Evolutionary conservation across 2,329 filamentous ascomycete genomes (phyloP).

Genomic region (Paraconiothyrium sp.): DNA sequence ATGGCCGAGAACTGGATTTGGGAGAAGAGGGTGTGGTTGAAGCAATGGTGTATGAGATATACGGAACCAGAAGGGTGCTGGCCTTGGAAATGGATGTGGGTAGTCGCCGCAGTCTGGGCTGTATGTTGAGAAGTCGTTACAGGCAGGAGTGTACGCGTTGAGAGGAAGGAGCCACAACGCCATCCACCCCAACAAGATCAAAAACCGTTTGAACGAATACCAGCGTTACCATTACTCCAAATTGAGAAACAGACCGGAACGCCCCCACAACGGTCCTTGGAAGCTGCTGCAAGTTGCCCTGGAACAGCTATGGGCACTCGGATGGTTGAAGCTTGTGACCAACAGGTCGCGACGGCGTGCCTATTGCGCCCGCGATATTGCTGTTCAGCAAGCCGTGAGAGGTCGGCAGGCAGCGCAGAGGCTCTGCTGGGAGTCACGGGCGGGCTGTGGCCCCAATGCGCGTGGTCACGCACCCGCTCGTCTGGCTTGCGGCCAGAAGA

Average conservation of each 20-base stretch:
- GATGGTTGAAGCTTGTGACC: background rate
- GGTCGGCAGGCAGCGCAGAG: background rate
- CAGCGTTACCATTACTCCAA: slow-evolving; percentile 10
- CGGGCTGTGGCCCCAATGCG: background rate
- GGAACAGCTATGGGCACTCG: background rate
- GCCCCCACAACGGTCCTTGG: slow-evolving; percentile 1
- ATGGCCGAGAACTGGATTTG: background rate
- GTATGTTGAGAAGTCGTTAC: background rate
- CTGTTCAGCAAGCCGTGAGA: slow-evolving; percentile 3
- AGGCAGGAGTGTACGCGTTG: slow-evolving; percentile 2
- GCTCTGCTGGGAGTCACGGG: background rate
- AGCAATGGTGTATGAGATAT: background rate
- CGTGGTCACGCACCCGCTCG: slow-evolving; percentile 1
- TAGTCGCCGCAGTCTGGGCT: background rate
- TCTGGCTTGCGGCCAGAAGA: background rate
- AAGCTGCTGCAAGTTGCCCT: background rate
- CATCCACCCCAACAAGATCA: slow-evolving; percentile 6
- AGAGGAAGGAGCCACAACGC: slow-evolving; percentile 1
- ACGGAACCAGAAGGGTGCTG: background rate
- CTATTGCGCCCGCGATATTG: background rate
- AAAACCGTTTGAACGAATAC: slow-evolving; percentile 1
- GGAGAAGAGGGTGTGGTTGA: background rate
- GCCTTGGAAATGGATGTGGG: background rate
- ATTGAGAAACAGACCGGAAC: background rate
- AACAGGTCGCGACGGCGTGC: background rate